Evolutionary conservation across 164 flowering plant genomes (phyloP).

Genomic region (Amborella trichopoda): DNA sequence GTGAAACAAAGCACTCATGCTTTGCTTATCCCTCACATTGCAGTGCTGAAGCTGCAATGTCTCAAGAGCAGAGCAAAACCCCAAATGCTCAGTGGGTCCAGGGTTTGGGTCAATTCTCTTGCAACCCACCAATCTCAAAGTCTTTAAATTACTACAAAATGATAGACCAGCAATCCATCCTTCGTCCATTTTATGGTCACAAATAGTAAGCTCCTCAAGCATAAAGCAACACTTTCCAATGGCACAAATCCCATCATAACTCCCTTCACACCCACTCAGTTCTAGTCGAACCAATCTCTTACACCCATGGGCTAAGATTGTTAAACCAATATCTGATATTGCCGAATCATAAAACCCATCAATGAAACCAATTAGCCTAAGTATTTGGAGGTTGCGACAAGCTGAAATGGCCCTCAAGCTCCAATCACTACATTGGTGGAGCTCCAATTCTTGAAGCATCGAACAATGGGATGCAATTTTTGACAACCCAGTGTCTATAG

Average conservation of each 20-base stretch:
- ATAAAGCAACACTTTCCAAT: constrained; percentile 85
- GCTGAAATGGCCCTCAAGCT: constrained; percentile 54
- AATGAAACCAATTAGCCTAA: constrained; percentile 51
- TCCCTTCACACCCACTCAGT: constrained; percentile 82
- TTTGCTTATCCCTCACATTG: constrained; percentile 56
- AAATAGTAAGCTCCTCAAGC: constrained; percentile 74
- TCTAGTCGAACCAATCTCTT: constrained; percentile 79
- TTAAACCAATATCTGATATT: constrained; percentile 78
- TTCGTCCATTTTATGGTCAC: constrained; percentile 68
- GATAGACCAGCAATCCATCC: constrained; percentile 82
- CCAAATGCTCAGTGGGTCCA: constrained; percentile 55
- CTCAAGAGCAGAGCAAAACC: constrained; percentile 58
- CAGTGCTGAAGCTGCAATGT: constrained; percentile 66
- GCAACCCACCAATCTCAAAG: constrained; percentile 61
- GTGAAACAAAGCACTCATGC: constrained; percentile 45
- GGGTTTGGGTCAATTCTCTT: constrained; percentile 52
- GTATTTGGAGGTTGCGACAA: constrained; percentile 60
- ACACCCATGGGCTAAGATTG: constrained; percentile 87
- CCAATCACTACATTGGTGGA: constrained; percentile 62
- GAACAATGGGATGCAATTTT: constrained; percentile 61
- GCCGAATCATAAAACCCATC: constrained; percentile 51
- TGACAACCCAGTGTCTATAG: constrained; percentile 48
- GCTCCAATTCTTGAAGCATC: constrained; percentile 71
- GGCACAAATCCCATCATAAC: constrained; percentile 87
- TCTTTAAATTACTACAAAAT: constrained; percentile 77